Percentiles rank a stretch among this genome's conserved stretches.
Evolutionary conservation across 345 rosid species (phyloP).

Genomic region (Citrus unshiu): DNA sequence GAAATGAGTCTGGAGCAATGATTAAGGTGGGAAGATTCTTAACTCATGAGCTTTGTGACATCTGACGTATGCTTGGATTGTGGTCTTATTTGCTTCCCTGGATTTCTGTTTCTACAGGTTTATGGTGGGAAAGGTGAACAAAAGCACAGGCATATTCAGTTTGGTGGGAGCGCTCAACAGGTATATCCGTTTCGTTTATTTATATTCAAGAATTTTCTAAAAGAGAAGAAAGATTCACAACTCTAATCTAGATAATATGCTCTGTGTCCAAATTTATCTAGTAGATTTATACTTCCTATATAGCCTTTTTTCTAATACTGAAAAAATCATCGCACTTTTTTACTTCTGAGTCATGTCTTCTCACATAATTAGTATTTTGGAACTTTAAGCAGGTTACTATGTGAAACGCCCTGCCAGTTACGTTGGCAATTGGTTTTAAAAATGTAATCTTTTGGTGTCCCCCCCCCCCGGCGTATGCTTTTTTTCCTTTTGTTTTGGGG

Average conservation of each 20-base stretch:
- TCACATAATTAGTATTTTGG: background rate
- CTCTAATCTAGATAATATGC: background rate
- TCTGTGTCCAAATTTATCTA: background rate
- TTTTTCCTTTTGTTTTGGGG: accelerated
- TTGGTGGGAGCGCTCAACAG: constrained; percentile 63
- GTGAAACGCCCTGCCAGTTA: background rate
- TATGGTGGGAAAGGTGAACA: constrained; percentile 64
- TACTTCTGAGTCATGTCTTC: background rate
- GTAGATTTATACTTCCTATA: background rate
- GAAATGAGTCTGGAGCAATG: constrained; percentile 60
- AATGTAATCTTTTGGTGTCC: background rate
- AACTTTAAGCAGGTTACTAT: background rate
- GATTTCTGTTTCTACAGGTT: constrained; percentile 32
- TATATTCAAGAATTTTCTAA: background rate
- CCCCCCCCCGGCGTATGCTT: too few species aligned
- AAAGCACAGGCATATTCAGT: constrained; percentile 55
- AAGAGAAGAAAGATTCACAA: background rate
- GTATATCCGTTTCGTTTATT: constrained; percentile 18
- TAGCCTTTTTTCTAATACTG: background rate
- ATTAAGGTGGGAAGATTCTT: constrained; percentile 39
- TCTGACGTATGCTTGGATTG: background rate
- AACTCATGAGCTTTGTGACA: background rate
- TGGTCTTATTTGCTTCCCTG: background rate
- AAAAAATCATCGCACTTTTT: background rate
- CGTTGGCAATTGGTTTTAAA: background rate